Evolutionary conservation across 83 land plant species (phyloP), one percentile per base, ranked within the genome.

Genomic region (Thuja plicata): DNA sequence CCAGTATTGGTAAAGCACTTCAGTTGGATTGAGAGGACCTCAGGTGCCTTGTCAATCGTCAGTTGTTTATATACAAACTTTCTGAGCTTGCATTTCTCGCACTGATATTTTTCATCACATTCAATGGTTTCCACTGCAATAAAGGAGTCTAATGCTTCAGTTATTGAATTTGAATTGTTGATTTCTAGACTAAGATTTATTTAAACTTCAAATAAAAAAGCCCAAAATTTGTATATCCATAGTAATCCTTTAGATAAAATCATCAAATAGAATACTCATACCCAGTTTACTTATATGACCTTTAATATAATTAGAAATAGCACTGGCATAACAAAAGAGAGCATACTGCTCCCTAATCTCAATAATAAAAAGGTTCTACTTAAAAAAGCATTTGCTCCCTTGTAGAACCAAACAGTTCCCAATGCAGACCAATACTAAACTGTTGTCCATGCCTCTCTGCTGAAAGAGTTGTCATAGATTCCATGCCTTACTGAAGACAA

Each of bases 1-100:
- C 92, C 91, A 87, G 90, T 90, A 86, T 50, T 89, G 79, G 92
- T 92, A 87, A 94, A 94, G 84, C 96, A 87, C 85, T 94, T 94
- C 41, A 94, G 88, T 83, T 93, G 94, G 62, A 94, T 89, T 71
- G 88, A 85, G 16, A 91, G 86, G 45, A 94, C 89, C 30, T 74
- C 38, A 32, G 96, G 96, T 71, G 85, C 88, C 54, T 85, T 37
- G 21, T 93, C 92, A 73, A 94, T 71, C 54, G 74, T 88, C 38
- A 92, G 87, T 57, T 91, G 91, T 81, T 92, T 94, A 46, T 88
- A 92, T 43, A 85, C 71, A 24, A 86, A 87, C 40, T 92, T 94
- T 62, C 87, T 16, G 60, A 89, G 89, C 27, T 92, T 92, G 52
- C 96, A 94, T 37, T 80, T 88, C 37, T 91, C 92, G 87, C 96